A percentile compares a stretch with the other conserved stretches of the same genome.
These are phyloP conservation scores for Candida loeiensis DNA, from an alignment of 805 yeast species.

Conservation along the genomic window DNA sequence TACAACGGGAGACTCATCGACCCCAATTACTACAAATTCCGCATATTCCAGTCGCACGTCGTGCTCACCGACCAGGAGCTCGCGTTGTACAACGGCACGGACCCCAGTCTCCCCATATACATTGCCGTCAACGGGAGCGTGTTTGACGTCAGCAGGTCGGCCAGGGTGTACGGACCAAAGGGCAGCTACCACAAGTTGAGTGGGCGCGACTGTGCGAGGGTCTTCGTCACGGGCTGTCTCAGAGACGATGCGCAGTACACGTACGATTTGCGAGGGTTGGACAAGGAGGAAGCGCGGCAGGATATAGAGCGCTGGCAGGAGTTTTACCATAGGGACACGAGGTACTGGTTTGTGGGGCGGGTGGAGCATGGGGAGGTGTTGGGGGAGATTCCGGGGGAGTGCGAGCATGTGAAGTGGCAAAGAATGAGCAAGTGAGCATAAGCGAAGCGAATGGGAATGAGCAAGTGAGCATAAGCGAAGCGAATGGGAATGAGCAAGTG, in stretches of 20 bases:
- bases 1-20: conserved; percentile 49
- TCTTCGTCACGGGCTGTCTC: conserved; percentile 70
- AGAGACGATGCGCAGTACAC: conserved; percentile 52
- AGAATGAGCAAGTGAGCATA: too few species aligned
- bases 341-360: conserved; percentile 62
- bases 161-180: conserved; percentile 53
- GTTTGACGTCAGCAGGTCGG: conserved; percentile 56
- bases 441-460: too few species aligned
- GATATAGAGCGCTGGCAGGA: conserved; percentile 51
- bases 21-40: conserved; percentile 36
- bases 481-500: too few species aligned
- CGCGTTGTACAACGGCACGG: conserved; percentile 48
- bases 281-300: conserved; percentile 31
- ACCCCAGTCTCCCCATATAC: conserved; percentile 48
- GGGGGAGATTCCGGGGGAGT: conserved; percentile 52
- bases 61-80: conserved; percentile 46
- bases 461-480: too few species aligned
- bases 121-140: conserved; percentile 59
- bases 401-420: conserved; percentile 23
- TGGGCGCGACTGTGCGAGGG: conserved; percentile 67
- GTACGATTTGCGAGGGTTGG: conserved; percentile 62
- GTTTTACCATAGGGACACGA: conserved; percentile 42
- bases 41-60: conserved; percentile 14
- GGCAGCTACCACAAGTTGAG: conserved; percentile 56
- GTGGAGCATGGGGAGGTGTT: conserved; percentile 44